Conservation (phyloP, 1,284 basidiomycete genomes). For the Fomitopsis betulina region DNA sequence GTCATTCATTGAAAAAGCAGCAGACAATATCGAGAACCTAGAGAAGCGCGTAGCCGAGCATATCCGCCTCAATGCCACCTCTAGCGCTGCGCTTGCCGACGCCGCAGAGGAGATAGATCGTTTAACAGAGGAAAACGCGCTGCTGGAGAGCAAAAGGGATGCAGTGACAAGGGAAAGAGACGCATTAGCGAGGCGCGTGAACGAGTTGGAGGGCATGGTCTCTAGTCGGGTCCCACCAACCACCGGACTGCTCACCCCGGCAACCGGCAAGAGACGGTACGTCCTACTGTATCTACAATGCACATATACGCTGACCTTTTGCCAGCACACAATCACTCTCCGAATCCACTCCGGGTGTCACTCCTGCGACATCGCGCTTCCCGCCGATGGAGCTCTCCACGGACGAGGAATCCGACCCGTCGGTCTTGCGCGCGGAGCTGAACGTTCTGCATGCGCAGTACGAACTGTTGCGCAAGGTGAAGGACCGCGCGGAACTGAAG, state of each 20-base stretch:
- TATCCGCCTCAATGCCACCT: not conserved
- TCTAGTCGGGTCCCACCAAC: not conserved
- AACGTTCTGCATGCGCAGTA: constrained; percentile 15
- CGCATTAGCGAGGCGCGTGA: not conserved
- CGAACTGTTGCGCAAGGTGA: constrained; percentile 15
- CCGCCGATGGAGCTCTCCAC: not conserved
- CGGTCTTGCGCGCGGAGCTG: constrained; percentile 11
- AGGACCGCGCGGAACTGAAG: constrained; percentile 14
- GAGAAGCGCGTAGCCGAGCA: not conserved
- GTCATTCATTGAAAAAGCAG: not conserved
- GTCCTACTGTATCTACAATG: not conserved
- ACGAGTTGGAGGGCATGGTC: not conserved
- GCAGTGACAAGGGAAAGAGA: not conserved
- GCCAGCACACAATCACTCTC: not conserved
- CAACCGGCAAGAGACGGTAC: not conserved
- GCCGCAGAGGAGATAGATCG: not conserved
- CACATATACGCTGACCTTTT: not conserved
- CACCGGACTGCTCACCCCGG: not conserved
- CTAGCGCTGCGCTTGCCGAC: not conserved
- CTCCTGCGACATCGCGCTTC: not conserved
- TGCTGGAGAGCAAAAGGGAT: not conserved
- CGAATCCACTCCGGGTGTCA: not conserved
- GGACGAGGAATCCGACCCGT: constrained; percentile 2
- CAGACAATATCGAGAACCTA: not conserved
- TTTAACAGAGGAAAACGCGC: not conserved